These are phyloP conservation scores for Coelastrella sp. DNA, from an alignment of 139 green algal species.

Conservation along the genomic window DNA sequence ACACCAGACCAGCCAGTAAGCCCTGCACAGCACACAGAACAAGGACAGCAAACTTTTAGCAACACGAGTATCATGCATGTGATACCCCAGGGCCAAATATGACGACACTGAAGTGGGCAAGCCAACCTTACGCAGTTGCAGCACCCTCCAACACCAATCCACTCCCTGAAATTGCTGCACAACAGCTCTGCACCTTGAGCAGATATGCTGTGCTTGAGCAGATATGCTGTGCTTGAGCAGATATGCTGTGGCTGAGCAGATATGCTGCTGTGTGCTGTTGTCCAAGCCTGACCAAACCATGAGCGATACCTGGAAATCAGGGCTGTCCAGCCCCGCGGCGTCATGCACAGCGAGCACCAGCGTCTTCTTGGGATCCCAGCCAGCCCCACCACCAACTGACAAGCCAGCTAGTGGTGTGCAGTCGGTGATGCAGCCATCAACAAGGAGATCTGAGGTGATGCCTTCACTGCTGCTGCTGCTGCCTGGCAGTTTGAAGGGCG, in stretches of 20 bases:
- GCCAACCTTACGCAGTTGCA: too few species aligned
- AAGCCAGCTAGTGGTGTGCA: constrained; percentile 15
- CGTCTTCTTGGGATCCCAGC: neutral
- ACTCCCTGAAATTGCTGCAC: too few species aligned
- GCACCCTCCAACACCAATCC: too few species aligned
- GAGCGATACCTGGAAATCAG: constrained; percentile 8
- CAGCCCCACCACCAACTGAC: neutral
- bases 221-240: too few species aligned
- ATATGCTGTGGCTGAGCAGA: too few species aligned
- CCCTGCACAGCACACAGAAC: neutral
- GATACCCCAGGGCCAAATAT: neutral
- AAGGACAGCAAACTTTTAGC: neutral
- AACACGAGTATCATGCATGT: neutral
- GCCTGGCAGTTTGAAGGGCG: neutral
- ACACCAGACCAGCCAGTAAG: constrained; percentile 21
- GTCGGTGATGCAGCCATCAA: constrained; percentile 50
- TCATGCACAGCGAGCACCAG: constrained; percentile 47
- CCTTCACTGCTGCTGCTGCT: neutral
- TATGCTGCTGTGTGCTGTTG: too few species aligned
- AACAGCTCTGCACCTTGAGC: too few species aligned
- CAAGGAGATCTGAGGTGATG: constrained; percentile 16
- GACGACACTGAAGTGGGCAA: neutral
- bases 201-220: too few species aligned
- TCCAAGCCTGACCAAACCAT: too few species aligned
- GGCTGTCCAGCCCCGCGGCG: neutral